A percentile compares a stretch with the other conserved stretches of the same genome.
Conservation (phyloP, 352 stramenopile genomes). For the Phytopythium ostracodes region DNA sequence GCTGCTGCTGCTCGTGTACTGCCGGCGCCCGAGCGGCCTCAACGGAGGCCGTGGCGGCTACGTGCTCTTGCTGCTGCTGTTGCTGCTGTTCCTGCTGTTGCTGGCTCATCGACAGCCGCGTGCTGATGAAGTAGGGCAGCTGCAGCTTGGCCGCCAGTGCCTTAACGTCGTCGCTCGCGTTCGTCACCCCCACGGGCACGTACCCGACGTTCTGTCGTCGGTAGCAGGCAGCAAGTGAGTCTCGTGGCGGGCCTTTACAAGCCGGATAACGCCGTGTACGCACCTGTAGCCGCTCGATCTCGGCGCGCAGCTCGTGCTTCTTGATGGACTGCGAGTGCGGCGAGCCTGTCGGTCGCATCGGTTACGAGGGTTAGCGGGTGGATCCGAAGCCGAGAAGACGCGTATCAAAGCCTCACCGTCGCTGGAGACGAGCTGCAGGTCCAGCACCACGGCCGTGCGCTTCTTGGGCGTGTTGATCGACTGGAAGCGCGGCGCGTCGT, state of each 20-base stretch:
- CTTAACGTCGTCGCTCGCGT: constrained; percentile 85
- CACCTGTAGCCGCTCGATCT: constrained; percentile 65
- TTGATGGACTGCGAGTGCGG: constrained; percentile 76
- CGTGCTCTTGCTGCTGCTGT: not conserved
- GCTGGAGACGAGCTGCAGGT: constrained; percentile 70
- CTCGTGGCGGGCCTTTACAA: not conserved
- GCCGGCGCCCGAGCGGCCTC: not conserved
- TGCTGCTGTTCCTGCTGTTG: constrained; percentile 11
- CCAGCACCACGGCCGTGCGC: constrained; percentile 60
- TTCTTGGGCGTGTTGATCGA: constrained; percentile 20
- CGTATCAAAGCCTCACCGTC: constrained; percentile 52
- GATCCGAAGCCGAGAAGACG: no score
- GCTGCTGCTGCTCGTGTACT: not conserved
- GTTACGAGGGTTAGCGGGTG: not conserved
- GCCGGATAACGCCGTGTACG: not conserved
- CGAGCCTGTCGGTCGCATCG: constrained; percentile 27
- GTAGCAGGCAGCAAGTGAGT: not conserved
- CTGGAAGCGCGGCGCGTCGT: constrained; percentile 38
- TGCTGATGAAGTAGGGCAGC: constrained; percentile 77
- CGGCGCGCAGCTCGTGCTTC: constrained; percentile 61
- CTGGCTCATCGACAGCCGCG: constrained; percentile 33
- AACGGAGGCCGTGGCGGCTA: not conserved
- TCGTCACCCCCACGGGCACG: constrained; percentile 72
- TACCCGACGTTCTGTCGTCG: constrained; percentile 42
- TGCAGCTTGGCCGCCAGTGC: constrained; percentile 50